These are phyloP conservation scores for Physocladia obscura DNA, from an alignment of 192 early-diverging fungal species.

Conservation along the genomic window DNA sequence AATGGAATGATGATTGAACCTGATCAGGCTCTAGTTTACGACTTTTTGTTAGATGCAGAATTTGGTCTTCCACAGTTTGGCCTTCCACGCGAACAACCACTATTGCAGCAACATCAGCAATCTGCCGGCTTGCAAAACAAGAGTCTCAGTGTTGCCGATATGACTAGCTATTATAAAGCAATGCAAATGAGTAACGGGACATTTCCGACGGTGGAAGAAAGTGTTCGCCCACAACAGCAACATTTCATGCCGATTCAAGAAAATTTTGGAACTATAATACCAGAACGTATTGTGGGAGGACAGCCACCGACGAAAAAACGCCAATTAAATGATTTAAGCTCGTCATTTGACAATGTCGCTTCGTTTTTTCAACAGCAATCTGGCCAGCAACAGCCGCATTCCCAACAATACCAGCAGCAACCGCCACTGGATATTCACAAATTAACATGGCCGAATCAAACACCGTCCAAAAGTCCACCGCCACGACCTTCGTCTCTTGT, in stretches of 20 bases:
- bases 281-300: not conserved
- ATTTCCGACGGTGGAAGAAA: not conserved
- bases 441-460: no score
- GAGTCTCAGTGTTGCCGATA: constrained; percentile 20
- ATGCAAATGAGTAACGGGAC: constrained; percentile 6
- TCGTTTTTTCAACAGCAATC: not conserved
- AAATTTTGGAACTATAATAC: not conserved
- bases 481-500: no score
- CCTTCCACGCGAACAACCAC: no score
- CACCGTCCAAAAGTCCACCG: no score
- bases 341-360: constrained; percentile 14
- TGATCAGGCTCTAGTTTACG: constrained; percentile 11
- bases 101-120: not conserved
- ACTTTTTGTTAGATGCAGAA: constrained; percentile 6
- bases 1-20: not conserved
- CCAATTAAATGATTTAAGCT: constrained; percentile 13
- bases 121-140: not conserved
- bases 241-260: constrained; percentile 2
- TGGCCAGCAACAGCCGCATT: not conserved
- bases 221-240: not conserved
- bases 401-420: not conserved
- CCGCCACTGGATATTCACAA: no score
- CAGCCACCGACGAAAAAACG: constrained; percentile 21
- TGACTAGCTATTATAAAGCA: not conserved
- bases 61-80: not conserved